phyloP scores from a whole-genome alignment of 441 rosid genomes.

The Sinapis alba region DNA sequence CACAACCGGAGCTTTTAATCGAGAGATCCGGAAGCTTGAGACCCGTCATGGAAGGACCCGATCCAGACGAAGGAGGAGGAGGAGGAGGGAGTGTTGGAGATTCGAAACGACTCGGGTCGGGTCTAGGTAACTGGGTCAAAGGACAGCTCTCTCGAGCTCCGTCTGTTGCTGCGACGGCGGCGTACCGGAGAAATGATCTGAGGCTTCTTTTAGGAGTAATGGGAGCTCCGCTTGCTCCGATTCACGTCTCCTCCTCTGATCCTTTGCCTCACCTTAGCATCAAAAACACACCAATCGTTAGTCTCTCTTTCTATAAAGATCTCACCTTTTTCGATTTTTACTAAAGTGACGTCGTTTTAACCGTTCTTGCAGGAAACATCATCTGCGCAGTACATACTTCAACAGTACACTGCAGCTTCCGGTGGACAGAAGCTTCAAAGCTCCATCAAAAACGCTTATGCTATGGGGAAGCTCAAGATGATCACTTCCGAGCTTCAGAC shows the following conservation, averaged over 20 bases:
- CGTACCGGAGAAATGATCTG: slow-evolving; percentile 61
- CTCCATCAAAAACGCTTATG: slow-evolving; percentile 77
- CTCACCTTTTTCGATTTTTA: background rate
- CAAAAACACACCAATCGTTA: slow-evolving; percentile 88
- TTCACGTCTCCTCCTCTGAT: slow-evolving; percentile 67
- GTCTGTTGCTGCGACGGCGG: slow-evolving; percentile 47
- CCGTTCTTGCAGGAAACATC: slow-evolving; percentile 69
- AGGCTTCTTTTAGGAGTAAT: slow-evolving; percentile 77
- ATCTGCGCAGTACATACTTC: slow-evolving; percentile 86
- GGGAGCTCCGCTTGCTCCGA: slow-evolving; percentile 87
- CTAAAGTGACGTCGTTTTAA: slow-evolving; percentile 23
- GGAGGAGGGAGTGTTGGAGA: slow-evolving; percentile 50
- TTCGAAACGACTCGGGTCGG: slow-evolving; percentile 57
- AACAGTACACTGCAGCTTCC: slow-evolving; percentile 89
- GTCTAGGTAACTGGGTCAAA: slow-evolving; percentile 75
- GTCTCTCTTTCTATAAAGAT: slow-evolving; percentile 8
- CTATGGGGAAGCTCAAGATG: slow-evolving; percentile 86
- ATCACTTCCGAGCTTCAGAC: slow-evolving; percentile 76
- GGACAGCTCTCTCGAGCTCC: slow-evolving; percentile 74
- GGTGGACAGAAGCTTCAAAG: slow-evolving; percentile 82
- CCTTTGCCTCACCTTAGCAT: slow-evolving; percentile 84
- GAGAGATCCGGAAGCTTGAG: slow-evolving; percentile 73
- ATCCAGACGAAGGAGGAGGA: slow-evolving; percentile 54
- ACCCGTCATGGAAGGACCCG: slow-evolving; percentile 80
- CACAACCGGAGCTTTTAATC: slow-evolving; percentile 49